These are phyloP conservation scores for Neofusicoccum ribis DNA, from an alignment of 2,329 filamentous ascomycete species.

Conservation along the genomic window DNA sequence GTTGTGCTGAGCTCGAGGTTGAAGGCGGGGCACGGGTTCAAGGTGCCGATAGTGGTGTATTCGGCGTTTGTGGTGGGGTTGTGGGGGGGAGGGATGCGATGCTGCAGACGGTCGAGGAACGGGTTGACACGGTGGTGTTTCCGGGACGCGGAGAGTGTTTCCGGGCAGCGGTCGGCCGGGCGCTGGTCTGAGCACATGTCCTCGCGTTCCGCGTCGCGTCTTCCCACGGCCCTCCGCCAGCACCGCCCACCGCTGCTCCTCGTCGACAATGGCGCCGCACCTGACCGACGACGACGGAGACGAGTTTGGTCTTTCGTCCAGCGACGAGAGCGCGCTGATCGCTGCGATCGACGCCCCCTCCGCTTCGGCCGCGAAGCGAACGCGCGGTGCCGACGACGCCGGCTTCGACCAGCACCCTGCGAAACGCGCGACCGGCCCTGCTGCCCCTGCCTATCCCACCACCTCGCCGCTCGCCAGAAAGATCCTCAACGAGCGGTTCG, in stretches of 20 bases:
- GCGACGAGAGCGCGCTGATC: constrained; percentile 28
- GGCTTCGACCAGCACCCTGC: neutral
- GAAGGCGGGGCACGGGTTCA: too few species aligned
- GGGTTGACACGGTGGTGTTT: neutral
- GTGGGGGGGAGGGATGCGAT: too few species aligned
- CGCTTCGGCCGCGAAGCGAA: neutral
- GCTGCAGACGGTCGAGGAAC: too few species aligned
- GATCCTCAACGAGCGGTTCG: constrained; percentile 44
- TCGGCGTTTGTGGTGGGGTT: too few species aligned
- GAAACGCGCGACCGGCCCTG: neutral
- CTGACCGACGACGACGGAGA: constrained; percentile 21
- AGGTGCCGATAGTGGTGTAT: too few species aligned
- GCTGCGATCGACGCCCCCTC: neutral
- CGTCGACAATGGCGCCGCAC: neutral
- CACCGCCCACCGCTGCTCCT: neutral
- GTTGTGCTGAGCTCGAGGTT: too few species aligned
- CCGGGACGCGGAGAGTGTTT: neutral
- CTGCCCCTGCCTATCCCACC: constrained; percentile 11
- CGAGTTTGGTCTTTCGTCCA: constrained; percentile 28
- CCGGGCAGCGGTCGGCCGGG: neutral
- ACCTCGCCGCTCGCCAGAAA: constrained; percentile 28
- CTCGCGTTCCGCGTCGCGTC: neutral
- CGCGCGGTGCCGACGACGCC: neutral
- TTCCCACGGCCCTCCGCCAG: neutral
- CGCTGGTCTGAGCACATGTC: neutral